Evolutionary conservation across 2,329 filamentous ascomycete species (phyloP).

Genomic region (Penicillium sp.): DNA sequence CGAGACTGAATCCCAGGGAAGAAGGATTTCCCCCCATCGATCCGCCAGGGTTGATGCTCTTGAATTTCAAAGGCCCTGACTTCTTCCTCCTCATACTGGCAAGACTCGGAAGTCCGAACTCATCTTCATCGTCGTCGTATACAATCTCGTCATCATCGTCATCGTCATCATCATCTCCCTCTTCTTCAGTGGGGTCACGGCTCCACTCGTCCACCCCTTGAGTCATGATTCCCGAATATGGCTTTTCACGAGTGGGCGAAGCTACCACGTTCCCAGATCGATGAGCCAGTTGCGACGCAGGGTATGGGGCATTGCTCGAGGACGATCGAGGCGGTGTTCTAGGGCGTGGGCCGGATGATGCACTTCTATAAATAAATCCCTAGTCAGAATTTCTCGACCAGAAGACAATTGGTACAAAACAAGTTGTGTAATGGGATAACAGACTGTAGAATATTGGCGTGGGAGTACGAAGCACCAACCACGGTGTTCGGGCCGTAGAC

Average conservation of each 20-base stretch:
- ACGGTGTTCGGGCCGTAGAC: conserved; percentile 68
- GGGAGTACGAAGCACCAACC: conserved; percentile 92
- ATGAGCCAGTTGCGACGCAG: conserved; percentile 49
- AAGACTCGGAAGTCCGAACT: conserved; percentile 90
- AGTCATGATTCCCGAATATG: conserved; percentile 77
- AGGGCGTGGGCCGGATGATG: conserved; percentile 53
- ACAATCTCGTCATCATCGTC: conserved; percentile 67
- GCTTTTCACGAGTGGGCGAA: conserved; percentile 60
- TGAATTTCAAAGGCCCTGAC: conserved; percentile 34
- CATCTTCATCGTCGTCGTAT: conserved; percentile 87
- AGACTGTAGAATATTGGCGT: conserved; percentile 89
- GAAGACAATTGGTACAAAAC: conserved; percentile 35
- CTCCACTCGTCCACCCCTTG: conserved; percentile 82
- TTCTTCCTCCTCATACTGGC: conserved; percentile 81
- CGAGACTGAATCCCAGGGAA: conserved; percentile 32
- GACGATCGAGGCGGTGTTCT: conserved; percentile 68
- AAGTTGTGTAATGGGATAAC: not conserved
- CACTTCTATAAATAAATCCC: conserved; percentile 13
- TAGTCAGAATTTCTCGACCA: conserved; percentile 14
- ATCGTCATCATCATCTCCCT: conserved; percentile 54
- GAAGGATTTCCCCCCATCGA: conserved; percentile 21
- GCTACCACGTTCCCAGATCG: conserved; percentile 38
- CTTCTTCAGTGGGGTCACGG: conserved; percentile 50
- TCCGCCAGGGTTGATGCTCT: conserved; percentile 47
- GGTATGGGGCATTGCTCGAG: conserved; percentile 54